Base-by-base conservation (phyloP, 2,329 filamentous ascomycete genomes). In the Eutypa lata region DNA sequence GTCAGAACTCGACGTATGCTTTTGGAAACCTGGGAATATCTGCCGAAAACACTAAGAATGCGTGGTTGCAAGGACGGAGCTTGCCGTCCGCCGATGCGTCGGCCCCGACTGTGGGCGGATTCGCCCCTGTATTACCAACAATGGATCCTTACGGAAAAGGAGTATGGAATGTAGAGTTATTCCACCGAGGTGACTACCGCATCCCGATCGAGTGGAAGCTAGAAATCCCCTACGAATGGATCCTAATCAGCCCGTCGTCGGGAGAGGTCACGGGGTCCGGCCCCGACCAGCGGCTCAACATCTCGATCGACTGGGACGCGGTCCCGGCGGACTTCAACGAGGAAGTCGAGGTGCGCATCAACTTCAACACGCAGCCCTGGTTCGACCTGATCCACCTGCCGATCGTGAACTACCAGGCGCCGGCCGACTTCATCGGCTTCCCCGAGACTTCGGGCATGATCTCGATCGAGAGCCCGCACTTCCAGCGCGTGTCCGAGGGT, bases 1-100 rank as follows among this genome's bases (percentile, higher is more conserved):
- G 71, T 4, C 80, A 83, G 49, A 72, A 76, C 50, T 75, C 74
- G 0, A 74, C 72, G 33, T 66, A 76, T 2, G 73, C 86, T 14
- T 74, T 76, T 1, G 82, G 82, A 1, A 76, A 80, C 33, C 69
- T 85, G 53, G 81, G 80, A 2, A 73, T 85, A 7, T 72, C 75
- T 3, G 73, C 82, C 2, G 78, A 84, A 61, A 78, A 76, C 51
- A 83, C 84, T 56, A 82, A 81, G 18, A 77, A 79, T 2, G 74
- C 84, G 8, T 74, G 65, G 60, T 78, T 65, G 53, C 78, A 62
- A 76, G 81, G 1, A 76, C 78, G 0, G 73, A 78, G 42, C 77
- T 81, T 53, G 78, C 83, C 66, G 67, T 55, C 58, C 5, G 35
- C 38, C 2, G 57, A 53, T 31, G 65, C 16, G 80, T 76, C 68